Evolutionary conservation across 495 filamentous ascomycete species (phyloP), one percentile per base, ranked within the genome.

Genomic region (Acidomyces sp.): DNA sequence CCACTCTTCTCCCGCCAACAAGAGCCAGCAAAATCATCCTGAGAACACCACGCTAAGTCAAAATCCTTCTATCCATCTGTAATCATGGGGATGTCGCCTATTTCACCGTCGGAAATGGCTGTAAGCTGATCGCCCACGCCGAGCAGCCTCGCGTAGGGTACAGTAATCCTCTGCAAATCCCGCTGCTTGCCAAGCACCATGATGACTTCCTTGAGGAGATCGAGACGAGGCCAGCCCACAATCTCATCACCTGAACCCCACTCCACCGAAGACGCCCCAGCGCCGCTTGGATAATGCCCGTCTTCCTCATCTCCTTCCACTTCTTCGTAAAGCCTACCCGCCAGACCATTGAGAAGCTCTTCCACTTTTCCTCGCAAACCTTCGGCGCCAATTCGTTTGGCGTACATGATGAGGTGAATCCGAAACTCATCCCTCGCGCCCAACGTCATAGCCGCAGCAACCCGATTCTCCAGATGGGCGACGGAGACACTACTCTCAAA

Each of bases 341-440:
- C 63, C 33, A 97, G 60, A 24, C 75, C 77, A 43, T 80, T 77
- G 23, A 95, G 60, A 6, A 99, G 59, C 65, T 96, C 92, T 52
- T 94, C 90, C 0, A 95, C 84, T 61, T 96, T 99, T 26, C 68
- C 66, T 51, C 77, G 75, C 47, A 85, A 60, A 0, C 86, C 86
- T 55, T 99, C 92, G 0, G 83, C 83, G 1, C 92, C 90, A 20
- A 99, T 74, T 3, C 92, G 74, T 62, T 93, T 95, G 1, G 83
- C 88, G 50, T 96, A 99, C 84, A 96, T 96, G 48, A 84, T 77
- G 4, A 96, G 60, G 53, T 93, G 93, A 1, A 92, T 64, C 41
- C 81, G 71, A 62, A 95, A 96, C 55, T 96, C 90, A 26, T 93
- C 86, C 48, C 75, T 77, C 0, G 87, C 77, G 6, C 84, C 85